phyloP scores from a whole-genome alignment of 345 rosid species.

The Sisymbrium altissimum region DNA sequence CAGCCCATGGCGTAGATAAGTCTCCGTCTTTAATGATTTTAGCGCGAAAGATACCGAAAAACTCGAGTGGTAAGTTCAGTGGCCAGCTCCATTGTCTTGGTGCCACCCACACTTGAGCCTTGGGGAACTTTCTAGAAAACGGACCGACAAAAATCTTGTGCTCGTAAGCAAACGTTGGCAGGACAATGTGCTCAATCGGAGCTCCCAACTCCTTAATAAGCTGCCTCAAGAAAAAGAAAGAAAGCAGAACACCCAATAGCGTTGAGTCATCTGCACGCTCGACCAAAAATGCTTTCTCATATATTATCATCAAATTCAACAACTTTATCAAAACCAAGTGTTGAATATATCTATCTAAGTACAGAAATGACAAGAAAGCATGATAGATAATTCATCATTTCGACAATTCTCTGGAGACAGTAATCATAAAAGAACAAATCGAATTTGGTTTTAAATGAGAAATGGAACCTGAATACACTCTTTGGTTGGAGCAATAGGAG shows the following conservation, averaged over 20 bases:
- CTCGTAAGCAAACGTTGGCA: conserved; percentile 95
- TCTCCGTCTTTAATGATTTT: conserved; percentile 70
- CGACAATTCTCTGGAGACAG: neutral
- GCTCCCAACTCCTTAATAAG: conserved; percentile 84
- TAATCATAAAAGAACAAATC: neutral
- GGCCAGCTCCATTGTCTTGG: conserved; percentile 99
- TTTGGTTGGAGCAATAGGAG: conserved; percentile 97
- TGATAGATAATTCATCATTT: conserved; percentile 8
- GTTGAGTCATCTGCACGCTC: conserved; percentile 11
- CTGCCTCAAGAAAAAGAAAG: conserved; percentile 32
- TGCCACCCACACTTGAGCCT: conserved; percentile 91
- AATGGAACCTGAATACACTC: conserved; percentile 78
- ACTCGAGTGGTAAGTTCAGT: conserved; percentile 82
- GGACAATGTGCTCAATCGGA: conserved; percentile 79
- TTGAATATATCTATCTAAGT: neutral
- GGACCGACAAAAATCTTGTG: conserved; percentile 97
- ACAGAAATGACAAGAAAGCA: conserved; percentile 1
- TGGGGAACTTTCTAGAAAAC: conserved; percentile 88
- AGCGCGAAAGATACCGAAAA: conserved; percentile 88
- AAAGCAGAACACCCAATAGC: neutral
- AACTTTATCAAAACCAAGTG: neutral
- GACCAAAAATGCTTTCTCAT: neutral
- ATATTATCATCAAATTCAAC: neutral
- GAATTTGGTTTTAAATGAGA: neutral
- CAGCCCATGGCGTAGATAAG: conserved; percentile 78